phyloP scores from a whole-genome alignment of 331 rosid genomes.

The Arachis monticola region DNA sequence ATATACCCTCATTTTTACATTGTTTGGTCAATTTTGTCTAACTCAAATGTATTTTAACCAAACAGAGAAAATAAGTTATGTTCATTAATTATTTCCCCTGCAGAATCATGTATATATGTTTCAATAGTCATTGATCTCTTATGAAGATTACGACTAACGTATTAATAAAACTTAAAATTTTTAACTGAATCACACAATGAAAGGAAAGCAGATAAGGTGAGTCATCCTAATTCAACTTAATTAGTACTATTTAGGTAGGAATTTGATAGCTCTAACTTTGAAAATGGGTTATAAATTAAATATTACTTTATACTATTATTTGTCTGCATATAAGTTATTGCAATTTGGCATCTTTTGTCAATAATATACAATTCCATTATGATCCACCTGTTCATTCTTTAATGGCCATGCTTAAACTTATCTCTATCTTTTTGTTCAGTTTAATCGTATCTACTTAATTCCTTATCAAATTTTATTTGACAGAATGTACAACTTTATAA shows the following conservation, averaged over 20 bases:
- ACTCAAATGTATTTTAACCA: not conserved
- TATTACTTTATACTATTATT: not conserved
- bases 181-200: too few species aligned
- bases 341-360: not conserved
- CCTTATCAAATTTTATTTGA: slow-evolving; percentile 36
- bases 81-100: not conserved
- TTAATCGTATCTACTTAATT: slow-evolving; percentile 33
- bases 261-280: not conserved
- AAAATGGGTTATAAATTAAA: not conserved
- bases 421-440: slow-evolving; percentile 10
- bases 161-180: too few species aligned
- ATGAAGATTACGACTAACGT: too few species aligned
- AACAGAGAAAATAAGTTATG: not conserved
- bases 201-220: not conserved
- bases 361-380: not conserved
- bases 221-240: not conserved
- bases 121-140: too few species aligned
- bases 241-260: not conserved
- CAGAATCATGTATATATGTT: too few species aligned
- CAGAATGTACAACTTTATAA: not conserved
- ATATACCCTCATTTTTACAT: not conserved
- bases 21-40: not conserved
- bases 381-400: not conserved
- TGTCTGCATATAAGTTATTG: not conserved
- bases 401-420: slow-evolving; percentile 25